phyloP scores from a whole-genome alignment of 179 eudicot species.

The Silene coronaria region DNA sequence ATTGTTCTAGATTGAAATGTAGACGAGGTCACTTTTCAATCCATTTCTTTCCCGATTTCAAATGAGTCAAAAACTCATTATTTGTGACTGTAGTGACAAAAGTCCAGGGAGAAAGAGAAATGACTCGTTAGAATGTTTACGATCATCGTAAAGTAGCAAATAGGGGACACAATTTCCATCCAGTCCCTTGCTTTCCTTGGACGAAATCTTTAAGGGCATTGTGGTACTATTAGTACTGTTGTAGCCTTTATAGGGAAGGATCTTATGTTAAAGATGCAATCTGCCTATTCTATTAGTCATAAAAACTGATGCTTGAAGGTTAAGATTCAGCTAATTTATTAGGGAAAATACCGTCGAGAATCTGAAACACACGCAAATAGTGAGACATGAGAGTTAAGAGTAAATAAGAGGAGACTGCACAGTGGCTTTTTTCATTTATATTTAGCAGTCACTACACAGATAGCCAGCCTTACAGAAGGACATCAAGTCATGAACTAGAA shows the following conservation, averaged over 20 bases:
- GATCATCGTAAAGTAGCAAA: background rate
- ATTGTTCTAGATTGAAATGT: background rate
- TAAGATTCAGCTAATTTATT: background rate
- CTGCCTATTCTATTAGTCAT: background rate
- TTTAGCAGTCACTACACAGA: background rate
- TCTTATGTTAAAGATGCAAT: background rate
- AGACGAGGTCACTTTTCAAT: background rate
- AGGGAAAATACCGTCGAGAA: background rate
- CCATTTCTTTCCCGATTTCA: no score
- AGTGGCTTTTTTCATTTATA: background rate
- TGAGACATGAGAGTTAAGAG: background rate
- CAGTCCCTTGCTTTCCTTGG: no score
- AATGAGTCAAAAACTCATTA: no score
- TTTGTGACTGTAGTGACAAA: background rate
- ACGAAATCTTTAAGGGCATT: background rate
- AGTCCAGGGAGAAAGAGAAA: background rate
- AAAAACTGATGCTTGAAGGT: background rate
- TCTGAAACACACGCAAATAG: background rate
- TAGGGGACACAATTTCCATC: background rate
- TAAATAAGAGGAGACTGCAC: background rate
- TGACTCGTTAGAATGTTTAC: background rate
- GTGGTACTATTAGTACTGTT: background rate
- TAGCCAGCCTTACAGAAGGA: background rate
- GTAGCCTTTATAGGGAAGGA: no score
- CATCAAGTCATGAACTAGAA: slow-evolving; percentile 10